phyloP scores from a whole-genome alignment of 768 basidiomycete genomes.

The Tulasnella sp. region DNA sequence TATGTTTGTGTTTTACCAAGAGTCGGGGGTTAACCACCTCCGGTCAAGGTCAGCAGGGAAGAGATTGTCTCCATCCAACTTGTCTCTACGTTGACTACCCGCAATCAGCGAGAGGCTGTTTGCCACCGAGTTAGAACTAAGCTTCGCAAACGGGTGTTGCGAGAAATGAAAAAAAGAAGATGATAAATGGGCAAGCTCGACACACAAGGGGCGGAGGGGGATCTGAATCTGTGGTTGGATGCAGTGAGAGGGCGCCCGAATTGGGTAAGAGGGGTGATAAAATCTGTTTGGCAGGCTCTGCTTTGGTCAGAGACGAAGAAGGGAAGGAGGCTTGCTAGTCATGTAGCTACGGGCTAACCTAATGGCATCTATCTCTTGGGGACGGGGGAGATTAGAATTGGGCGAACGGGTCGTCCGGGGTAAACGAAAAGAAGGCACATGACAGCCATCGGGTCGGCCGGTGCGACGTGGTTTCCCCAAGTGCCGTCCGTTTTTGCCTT shows the following conservation, averaged over 20 bases:
- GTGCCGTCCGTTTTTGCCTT: not conserved
- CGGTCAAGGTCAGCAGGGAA: not conserved
- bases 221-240: constrained; percentile 4
- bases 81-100: not conserved
- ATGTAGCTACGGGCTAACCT: not conserved
- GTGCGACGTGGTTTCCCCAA: not conserved
- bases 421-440: not conserved
- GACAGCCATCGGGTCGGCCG: not conserved
- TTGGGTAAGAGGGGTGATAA: constrained; percentile 9
- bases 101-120: not conserved
- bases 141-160: no score
- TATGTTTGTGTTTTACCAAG: not conserved
- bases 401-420: constrained; percentile 1
- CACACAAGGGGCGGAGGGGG: not conserved
- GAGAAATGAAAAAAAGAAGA: not conserved
- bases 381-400: not conserved
- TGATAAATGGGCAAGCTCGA: not conserved
- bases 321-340: not conserved
- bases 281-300: constrained; percentile 5
- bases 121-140: not conserved
- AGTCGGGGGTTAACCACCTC: not conserved
- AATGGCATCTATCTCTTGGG: not conserved
- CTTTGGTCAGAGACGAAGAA: not conserved
- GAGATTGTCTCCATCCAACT: no score
- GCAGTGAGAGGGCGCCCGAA: not conserved